These are phyloP conservation scores for Skeletonema menzelii DNA, from an alignment of 108 stramenopile species.

Conservation along the genomic window DNA sequence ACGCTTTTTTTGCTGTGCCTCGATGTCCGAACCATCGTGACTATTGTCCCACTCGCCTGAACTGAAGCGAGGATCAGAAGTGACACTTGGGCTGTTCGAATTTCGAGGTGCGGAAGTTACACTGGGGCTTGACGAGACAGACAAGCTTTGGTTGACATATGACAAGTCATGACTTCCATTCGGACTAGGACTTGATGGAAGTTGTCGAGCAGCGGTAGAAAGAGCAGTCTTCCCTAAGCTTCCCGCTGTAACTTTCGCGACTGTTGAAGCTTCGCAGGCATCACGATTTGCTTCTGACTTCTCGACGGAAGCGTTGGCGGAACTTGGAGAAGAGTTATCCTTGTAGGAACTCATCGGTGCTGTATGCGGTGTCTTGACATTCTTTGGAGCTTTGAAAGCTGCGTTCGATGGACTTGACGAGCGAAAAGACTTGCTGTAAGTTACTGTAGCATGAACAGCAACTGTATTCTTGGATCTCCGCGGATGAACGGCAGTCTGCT, in stretches of 20 bases:
- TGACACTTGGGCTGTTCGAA: constrained; percentile 1
- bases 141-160: neutral
- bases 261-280: neutral
- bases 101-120: neutral
- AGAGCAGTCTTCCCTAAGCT: neutral
- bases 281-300: neutral
- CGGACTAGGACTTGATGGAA: neutral
- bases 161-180: neutral
- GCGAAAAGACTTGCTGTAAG: neutral
- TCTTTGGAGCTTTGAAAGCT: neutral
- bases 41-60: neutral
- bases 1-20: neutral
- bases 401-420: neutral
- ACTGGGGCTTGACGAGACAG: neutral
- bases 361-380: neutral
- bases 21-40: neutral
- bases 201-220: neutral
- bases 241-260: neutral
- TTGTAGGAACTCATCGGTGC: neutral
- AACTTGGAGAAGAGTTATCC: neutral
- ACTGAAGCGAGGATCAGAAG: neutral
- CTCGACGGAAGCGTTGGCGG: neutral
- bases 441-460: too few relatives aligned
- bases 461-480: neutral
- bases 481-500: neutral